A percentile compares a stretch with the other conserved stretches of the same genome.
Conservation (phyloP, 2,329 filamentous ascomycete species). For the Diaporthe sp. region DNA sequence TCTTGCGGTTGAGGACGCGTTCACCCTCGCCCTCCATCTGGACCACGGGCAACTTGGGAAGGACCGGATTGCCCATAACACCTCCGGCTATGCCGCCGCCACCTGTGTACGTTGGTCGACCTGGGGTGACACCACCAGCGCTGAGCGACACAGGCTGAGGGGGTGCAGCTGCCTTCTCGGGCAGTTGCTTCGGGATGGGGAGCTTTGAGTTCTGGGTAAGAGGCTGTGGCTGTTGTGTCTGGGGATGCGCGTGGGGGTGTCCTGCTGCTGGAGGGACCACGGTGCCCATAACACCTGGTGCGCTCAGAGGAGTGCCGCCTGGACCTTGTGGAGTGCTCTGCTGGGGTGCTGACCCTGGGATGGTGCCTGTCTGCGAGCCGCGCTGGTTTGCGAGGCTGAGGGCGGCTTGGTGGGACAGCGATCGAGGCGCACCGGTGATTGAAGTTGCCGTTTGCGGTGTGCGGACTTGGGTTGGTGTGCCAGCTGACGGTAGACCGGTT, state of each 20-base stretch:
- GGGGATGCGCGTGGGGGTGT: constrained; percentile 64
- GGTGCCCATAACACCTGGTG: constrained; percentile 40
- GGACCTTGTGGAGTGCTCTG: constrained; percentile 40
- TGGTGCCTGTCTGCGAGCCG: constrained; percentile 48
- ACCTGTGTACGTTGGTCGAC: constrained; percentile 87
- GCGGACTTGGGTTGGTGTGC: constrained; percentile 64
- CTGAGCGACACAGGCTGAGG: constrained; percentile 81
- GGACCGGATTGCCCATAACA: constrained; percentile 88
- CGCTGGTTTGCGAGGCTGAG: constrained; percentile 63
- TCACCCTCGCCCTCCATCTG: constrained; percentile 93
- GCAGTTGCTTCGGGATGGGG: constrained; percentile 85
- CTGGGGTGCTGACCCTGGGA: constrained; percentile 41
- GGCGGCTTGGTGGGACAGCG: constrained; percentile 65
- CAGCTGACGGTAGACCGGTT: constrained; percentile 55
- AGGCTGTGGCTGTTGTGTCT: constrained; percentile 54
- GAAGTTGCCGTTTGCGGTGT: constrained; percentile 63
- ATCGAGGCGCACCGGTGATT: constrained; percentile 55
- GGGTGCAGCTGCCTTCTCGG: constrained; percentile 74
- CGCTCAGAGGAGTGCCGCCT: constrained; percentile 41
- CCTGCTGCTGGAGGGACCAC: constrained; percentile 49
- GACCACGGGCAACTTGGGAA: constrained; percentile 85
- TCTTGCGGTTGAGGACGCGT: constrained; percentile 96
- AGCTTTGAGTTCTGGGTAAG: constrained; percentile 67
- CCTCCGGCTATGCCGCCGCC: constrained; percentile 84
- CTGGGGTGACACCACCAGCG: constrained; percentile 67